Conservation (phyloP, 371 early-diverging fungal species). For the Gilbertella persicaria region DNA sequence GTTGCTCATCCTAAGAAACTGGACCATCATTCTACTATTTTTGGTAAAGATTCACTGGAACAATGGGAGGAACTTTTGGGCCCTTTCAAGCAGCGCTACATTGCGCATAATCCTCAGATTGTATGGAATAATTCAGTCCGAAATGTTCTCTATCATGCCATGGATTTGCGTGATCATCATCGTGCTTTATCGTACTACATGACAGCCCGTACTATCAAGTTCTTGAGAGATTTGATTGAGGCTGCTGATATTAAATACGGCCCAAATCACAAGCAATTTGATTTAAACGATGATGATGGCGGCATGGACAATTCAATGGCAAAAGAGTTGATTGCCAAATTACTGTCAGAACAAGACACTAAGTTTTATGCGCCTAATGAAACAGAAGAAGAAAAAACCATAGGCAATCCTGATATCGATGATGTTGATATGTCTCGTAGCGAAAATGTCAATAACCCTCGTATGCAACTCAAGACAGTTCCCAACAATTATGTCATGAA, state of each 20-base stretch:
- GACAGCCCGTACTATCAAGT: constrained; percentile 50
- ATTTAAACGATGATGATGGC: constrained; percentile 30
- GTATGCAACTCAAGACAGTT: constrained; percentile 44
- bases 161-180: constrained; percentile 48
- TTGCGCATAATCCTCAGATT: constrained; percentile 55
- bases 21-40: constrained; percentile 28
- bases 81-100: constrained; percentile 47
- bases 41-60: constrained; percentile 35
- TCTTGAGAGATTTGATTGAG: constrained; percentile 49
- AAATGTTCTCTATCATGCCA: constrained; percentile 49
- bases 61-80: constrained; percentile 51
- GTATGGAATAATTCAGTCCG: constrained; percentile 56
- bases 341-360: constrained; percentile 53
- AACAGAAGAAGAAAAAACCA: constrained; percentile 30
- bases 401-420: not conserved
- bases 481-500: constrained; percentile 55
- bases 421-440: constrained; percentile 28
- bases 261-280: constrained; percentile 12
- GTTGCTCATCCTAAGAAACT: constrained; percentile 9
- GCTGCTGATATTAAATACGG: constrained; percentile 3
- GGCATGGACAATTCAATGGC: constrained; percentile 44
- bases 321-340: constrained; percentile 52
- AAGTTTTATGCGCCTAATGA: constrained; percentile 57
- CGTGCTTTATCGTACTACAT: constrained; percentile 51
- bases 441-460: constrained; percentile 56